Percentiles rank a stretch among this genome's conserved stretches.
phyloP scores from a whole-genome alignment of 192 early-diverging fungal genomes.

The Coemansia sp. region DNA sequence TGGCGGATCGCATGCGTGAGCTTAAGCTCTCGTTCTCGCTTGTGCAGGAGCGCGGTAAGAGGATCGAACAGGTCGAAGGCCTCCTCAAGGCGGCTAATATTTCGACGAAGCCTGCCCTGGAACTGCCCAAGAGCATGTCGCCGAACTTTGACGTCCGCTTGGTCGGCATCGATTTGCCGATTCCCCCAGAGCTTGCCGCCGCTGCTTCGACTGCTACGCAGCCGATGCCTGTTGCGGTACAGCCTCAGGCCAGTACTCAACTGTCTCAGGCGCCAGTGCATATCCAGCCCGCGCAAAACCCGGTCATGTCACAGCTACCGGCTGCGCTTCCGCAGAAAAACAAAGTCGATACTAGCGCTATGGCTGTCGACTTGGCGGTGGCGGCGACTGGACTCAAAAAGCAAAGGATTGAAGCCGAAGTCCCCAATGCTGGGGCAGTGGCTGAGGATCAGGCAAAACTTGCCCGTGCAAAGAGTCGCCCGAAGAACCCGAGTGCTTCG shows the following conservation, averaged over 20 bases:
- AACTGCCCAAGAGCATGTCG: slow-evolving; percentile 45
- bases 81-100: slow-evolving; percentile 41
- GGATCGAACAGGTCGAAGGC: slow-evolving; percentile 41
- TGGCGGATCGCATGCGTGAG: slow-evolving; percentile 50
- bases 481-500: slow-evolving; percentile 15
- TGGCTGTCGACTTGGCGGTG: neutral
- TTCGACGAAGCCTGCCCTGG: slow-evolving; percentile 33
- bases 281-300: slow-evolving; percentile 34
- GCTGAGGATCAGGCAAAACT: slow-evolving; percentile 29
- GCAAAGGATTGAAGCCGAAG: slow-evolving; percentile 22
- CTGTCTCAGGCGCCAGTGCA: slow-evolving; percentile 18
- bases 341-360: slow-evolving; percentile 16
- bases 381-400: slow-evolving; percentile 14
- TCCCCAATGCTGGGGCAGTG: neutral
- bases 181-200: slow-evolving; percentile 31
- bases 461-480: slow-evolving; percentile 27
- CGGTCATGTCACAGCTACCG: slow-evolving; percentile 6
- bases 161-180: slow-evolving; percentile 41
- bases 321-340: slow-evolving; percentile 39
- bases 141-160: slow-evolving; percentile 43
- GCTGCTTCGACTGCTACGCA: neutral
- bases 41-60: slow-evolving; percentile 45
- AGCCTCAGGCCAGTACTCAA: neutral
- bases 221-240: slow-evolving; percentile 13
- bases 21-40: slow-evolving; percentile 55